Evolutionary conservation across 352 stramenopile genomes (phyloP), one percentile per base, ranked within the genome.

Genomic region (Phytophthora chlamydospora): DNA sequence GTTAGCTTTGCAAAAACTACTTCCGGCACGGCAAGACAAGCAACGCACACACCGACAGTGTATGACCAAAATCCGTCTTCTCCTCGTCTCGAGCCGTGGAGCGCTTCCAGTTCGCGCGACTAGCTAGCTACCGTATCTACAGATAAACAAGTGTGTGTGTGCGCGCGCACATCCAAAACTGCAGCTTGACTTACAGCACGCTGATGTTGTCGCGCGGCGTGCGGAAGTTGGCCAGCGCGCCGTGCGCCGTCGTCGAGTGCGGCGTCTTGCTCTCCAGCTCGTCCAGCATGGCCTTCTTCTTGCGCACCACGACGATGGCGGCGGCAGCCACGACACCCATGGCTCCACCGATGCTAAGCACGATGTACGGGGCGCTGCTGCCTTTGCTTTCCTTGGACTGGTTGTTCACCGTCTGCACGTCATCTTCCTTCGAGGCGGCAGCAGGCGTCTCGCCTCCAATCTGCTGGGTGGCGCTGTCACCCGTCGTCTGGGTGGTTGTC

Each of bases 281-380:
- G 27, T 91, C 82, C 7, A 91, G 58, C 35, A 59, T 21, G 33
- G 71, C 48, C 74, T 91, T 88, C 73, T 91, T 91, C 76, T 83
- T 80, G 52, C 82, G 81, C 34, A 89, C 53, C 0, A 78, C 79
- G 10, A 91, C 66, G 61, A 91, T 88, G 24, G 70, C 79, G 0
- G 61, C 71, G 5, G 46, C 82, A 8, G 82, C 82, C 13, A 89
- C 71, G 21, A 80, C 66, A 35, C 66, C 77, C 0, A 76, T 77
- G 5, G 48, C 70, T 0, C 63, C 58, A n/a, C 81, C 48, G 3
- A 82, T 41, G 13, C 58, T 31, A 17, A 81, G 4, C 8, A 91
- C 61, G 58, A 86, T 61, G 14, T 73, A 58, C 19, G 63, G 66
- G 0, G 76, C 36, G n/a, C 57, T 51, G 10, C 36, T 66, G 17